Base-by-base conservation (phyloP, 306 rosid species). In the Castanea mollissima region DNA sequence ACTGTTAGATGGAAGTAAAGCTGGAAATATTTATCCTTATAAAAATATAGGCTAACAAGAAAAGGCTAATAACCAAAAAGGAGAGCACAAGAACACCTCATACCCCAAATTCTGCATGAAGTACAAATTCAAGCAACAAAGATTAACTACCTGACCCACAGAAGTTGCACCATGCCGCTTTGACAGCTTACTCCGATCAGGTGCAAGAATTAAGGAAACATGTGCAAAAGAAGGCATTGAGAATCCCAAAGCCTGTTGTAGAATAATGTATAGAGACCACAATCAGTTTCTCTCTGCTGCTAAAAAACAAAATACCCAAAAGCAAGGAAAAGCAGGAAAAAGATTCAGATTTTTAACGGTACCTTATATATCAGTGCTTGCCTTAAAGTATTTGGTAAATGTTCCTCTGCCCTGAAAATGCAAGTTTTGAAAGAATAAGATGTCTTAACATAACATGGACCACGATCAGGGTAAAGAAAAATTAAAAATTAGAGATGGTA, bases 131-230 rank as follows among this genome's bases (percentile, higher is more conserved):
- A 15, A 31, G 20, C 70, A 54, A 68, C 46, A 55, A 72, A 69
- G 29, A 65, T 70, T 71, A 71, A 68, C 12, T 71, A 89, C 97
- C 97, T 93, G 97, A 79, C 97, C 97, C 19, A 93, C 99, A 68
- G 99, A 95, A 75, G 98, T 95, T 34, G 99, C 99, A 63, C 98
- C 99, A 87, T 93, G 98, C 44, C 98, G 93, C 88, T 95, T 95
- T 57, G 99, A 95, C 80, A 95, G 87, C 85, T 95, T 95, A 85
- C 99, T 91, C 75, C 96, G 87, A 79, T 95, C 99, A 78, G 99
- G 98, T 73, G 97, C 98, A 74, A 95, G 93, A 85, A 95, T 93
- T 82, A 95, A 88, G 84, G 99, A 95, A 80, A 95, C 98, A 21
- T 95, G 99, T 46, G 99, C 92, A 85, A 84, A 84, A 78, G 81